Evolutionary conservation across 73 alveolate species (phyloP), one percentile per base, ranked within the genome.

Genomic region (Paramecium sonneborni): DNA sequence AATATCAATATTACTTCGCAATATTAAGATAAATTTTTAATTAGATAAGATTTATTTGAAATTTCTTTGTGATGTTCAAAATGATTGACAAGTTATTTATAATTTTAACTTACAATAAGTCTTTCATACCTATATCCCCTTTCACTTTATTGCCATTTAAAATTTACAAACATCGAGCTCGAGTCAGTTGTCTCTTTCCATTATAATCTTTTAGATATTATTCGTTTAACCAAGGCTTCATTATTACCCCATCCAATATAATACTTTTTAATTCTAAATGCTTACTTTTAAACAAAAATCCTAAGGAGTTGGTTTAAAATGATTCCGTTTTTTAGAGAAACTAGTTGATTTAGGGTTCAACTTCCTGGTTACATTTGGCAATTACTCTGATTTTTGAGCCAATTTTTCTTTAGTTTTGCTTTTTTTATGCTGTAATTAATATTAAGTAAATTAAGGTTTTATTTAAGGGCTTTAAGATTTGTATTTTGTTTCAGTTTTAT

Each of bases 41-140:
- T 97, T 91, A 98, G 85, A 90, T 93, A 88, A 1, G 96, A 96
- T 86, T 98, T 98, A 93, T 98, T 97, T 37, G 98, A 82, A 14
- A 98, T 85, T 38, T 94, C 84, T 21, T 84, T 82, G 90, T 98
- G 99, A 94, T 94, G 96, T 87, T 98, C 99, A 85, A 95, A 98
- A 92, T 98, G 99, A 92, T 98, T 98, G n/a, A 98, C 99, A n/a
- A 96, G 90, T 44, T 79, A 44, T 44, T 79, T 79, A 41, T 79
- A 79, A 44, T 39, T 39, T 79, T 79, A 79, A 43, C 76, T 43
- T 43, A 41, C 28, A 24, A 79, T 79, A 21, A 79, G 43, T 44
- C 90, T 38, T 79, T 79, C 90, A 44, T 39, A 79, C 5, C 90
- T 21, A 44, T 79, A 79, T 10, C 90, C 90, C 26, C 72, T 39